Conservation (phyloP, 306 rosid genomes). For the Vigna nakashimae region DNA sequence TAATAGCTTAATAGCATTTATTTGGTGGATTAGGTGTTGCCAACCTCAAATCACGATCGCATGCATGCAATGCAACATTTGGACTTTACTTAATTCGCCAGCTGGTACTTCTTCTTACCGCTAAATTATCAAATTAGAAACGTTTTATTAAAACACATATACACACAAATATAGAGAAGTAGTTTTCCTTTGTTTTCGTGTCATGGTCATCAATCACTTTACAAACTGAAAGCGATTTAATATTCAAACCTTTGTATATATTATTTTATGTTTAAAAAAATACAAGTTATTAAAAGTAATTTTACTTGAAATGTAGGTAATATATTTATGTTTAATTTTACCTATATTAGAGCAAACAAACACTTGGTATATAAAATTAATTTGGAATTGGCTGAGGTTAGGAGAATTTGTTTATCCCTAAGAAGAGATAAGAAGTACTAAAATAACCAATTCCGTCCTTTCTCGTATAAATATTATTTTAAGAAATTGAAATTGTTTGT, state of each 20-base stretch:
- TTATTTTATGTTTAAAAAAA: background rate
- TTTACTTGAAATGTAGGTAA: too few relatives aligned
- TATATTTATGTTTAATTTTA: too few relatives aligned
- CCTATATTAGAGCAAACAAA: too few relatives aligned
- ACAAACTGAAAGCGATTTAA: background rate
- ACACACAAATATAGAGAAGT: conserved; percentile 1
- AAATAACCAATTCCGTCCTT: too few relatives aligned
- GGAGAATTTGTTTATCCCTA: too few relatives aligned
- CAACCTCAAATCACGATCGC: conserved; percentile 24
- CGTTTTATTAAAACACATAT: background rate
- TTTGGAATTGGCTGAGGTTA: too few relatives aligned
- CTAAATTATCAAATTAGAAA: background rate
- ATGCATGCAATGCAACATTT: background rate
- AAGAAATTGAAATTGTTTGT: background rate
- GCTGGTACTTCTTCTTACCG: conserved; percentile 9
- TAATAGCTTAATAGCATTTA: conserved; percentile 42
- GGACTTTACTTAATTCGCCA: conserved; percentile 3
- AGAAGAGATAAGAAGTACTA: too few relatives aligned
- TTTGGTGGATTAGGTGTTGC: conserved; percentile 43
- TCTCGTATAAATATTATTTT: background rate
- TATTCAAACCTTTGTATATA: background rate
- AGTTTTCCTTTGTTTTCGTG: background rate
- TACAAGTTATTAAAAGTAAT: too few relatives aligned
- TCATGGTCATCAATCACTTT: background rate
- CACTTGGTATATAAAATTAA: too few relatives aligned